phyloP scores from a whole-genome alignment of 2,329 filamentous ascomycete genomes.

The Apiospora kogelbergensis region DNA sequence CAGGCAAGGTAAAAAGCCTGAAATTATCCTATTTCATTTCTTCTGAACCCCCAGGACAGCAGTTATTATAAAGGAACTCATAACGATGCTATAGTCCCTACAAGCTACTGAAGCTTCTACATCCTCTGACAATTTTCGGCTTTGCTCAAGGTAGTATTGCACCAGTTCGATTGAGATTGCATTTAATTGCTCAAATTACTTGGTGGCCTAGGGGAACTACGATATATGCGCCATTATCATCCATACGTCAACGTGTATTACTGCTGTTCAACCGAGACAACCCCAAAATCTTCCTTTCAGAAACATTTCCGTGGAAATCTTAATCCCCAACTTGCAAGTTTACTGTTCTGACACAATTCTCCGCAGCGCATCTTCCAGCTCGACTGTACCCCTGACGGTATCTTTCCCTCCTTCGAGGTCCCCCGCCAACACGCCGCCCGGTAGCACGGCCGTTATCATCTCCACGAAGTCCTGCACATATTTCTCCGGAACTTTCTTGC shows the following conservation, averaged over 20 bases:
- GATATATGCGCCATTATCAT: neutral
- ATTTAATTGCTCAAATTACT: too few relatives aligned
- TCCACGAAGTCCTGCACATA: slow-evolving; percentile 29
- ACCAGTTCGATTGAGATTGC: too few relatives aligned
- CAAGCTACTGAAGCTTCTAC: too few relatives aligned
- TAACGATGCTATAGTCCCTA: too few relatives aligned
- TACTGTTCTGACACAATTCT: neutral
- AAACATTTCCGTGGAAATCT: neutral
- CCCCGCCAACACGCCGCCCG: slow-evolving; percentile 25
- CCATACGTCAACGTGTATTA: neutral
- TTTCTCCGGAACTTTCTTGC: slow-evolving; percentile 19
- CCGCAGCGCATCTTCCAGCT: slow-evolving; percentile 18
- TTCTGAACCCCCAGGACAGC: too few relatives aligned
- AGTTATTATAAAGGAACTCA: too few relatives aligned
- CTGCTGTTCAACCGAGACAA: neutral
- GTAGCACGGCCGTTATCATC: slow-evolving; percentile 24
- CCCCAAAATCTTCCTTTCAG: neutral
- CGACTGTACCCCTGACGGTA: slow-evolving; percentile 23
- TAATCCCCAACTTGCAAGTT: too few relatives aligned
- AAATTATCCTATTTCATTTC: too few relatives aligned
- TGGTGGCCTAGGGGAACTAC: neutral
- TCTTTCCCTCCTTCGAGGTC: slow-evolving; percentile 25
- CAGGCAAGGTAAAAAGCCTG: too few relatives aligned
- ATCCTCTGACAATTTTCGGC: too few relatives aligned
- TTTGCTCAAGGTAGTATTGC: too few relatives aligned